phyloP scores from a whole-genome alignment of 768 basidiomycete genomes.

The Brasilioporus rufonigricans region DNA sequence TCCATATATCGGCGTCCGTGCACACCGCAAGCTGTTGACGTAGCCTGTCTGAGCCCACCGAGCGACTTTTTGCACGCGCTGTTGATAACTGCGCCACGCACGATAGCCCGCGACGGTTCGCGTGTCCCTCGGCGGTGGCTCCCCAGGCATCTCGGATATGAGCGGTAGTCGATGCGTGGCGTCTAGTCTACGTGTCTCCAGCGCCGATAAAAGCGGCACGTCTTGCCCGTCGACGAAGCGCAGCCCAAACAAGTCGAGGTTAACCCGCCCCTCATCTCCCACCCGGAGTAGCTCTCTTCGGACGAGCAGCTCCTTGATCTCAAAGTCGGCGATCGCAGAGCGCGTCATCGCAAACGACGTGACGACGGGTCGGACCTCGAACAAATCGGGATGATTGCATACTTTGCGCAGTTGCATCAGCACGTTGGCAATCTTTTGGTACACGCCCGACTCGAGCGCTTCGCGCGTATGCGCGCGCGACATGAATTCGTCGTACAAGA shows the following conservation, averaged over 20 bases:
- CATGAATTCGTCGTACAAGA: slow-evolving; percentile 97
- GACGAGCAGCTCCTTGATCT: slow-evolving; percentile 86
- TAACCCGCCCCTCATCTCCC: slow-evolving; percentile 48
- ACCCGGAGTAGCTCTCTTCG: slow-evolving; percentile 67
- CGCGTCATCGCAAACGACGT: slow-evolving; percentile 74
- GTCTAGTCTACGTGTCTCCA: slow-evolving; percentile 55
- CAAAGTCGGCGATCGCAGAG: slow-evolving; percentile 73
- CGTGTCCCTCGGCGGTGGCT: slow-evolving; percentile 69
- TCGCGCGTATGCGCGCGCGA: slow-evolving; percentile 77
- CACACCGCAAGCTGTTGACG: slow-evolving; percentile 73
- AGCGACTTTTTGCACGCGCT: slow-evolving; percentile 49
- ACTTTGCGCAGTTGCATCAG: slow-evolving; percentile 98
- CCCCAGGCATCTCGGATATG: slow-evolving; percentile 52
- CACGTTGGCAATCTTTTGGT: slow-evolving; percentile 89
- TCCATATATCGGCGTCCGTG: slow-evolving; percentile 41
- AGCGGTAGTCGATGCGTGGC: slow-evolving; percentile 55
- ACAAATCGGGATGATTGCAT: slow-evolving; percentile 91
- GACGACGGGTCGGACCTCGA: slow-evolving; percentile 83
- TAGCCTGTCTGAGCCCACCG: slow-evolving; percentile 72
- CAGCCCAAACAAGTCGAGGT: slow-evolving; percentile 65
- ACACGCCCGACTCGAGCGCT: slow-evolving; percentile 80
- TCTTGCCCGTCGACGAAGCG: slow-evolving; percentile 58
- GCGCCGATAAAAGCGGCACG: slow-evolving; percentile 49
- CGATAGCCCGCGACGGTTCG: slow-evolving; percentile 75
- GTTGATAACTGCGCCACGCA: slow-evolving; percentile 45